Conservation (phyloP, 2,329 filamentous ascomycete genomes). For the Colletotrichum navitas region DNA sequence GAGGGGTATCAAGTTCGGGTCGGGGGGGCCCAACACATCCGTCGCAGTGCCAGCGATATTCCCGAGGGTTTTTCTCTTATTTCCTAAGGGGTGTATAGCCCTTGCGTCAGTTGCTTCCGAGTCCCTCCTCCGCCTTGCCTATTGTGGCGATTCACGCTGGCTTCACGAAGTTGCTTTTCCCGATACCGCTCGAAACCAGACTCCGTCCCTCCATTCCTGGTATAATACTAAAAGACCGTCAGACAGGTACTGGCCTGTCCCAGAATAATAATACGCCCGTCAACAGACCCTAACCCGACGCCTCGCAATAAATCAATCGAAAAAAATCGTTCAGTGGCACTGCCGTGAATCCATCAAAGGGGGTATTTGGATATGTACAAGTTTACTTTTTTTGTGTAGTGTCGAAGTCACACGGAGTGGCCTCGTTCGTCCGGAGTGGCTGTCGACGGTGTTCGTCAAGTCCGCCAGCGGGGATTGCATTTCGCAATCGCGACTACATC, state of each 20-base stretch:
- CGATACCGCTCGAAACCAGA: conserved; percentile 28
- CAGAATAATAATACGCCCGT: conserved; percentile 16
- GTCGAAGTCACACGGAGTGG: background rate
- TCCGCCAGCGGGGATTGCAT: conserved; percentile 40
- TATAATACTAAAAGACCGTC: conserved; percentile 39
- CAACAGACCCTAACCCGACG: conserved; percentile 32
- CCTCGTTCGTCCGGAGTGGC: background rate
- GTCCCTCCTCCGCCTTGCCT: background rate
- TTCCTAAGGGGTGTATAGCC: conserved; percentile 7
- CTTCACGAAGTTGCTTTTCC: conserved; percentile 6
- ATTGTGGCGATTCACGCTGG: conserved; percentile 5
- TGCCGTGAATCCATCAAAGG: conserved; percentile 33
- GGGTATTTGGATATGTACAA: conserved; percentile 37
- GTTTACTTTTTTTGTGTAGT: conserved; percentile 17
- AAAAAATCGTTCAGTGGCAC: conserved; percentile 31
- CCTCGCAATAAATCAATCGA: conserved; percentile 35
- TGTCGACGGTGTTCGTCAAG: conserved; percentile 12
- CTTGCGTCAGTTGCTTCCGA: conserved; percentile 2
- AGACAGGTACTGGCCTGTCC: conserved; percentile 19
- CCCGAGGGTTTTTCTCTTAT: conserved; percentile 22
- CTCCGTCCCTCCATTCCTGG: conserved; percentile 29
- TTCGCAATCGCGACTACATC: background rate
- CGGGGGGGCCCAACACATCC: conserved; percentile 11
- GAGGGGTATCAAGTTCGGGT: conserved; percentile 27
- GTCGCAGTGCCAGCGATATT: conserved; percentile 10